phyloP scores from a whole-genome alignment of 2,329 filamentous ascomycete species.

The Albophoma yamanashiensis region DNA sequence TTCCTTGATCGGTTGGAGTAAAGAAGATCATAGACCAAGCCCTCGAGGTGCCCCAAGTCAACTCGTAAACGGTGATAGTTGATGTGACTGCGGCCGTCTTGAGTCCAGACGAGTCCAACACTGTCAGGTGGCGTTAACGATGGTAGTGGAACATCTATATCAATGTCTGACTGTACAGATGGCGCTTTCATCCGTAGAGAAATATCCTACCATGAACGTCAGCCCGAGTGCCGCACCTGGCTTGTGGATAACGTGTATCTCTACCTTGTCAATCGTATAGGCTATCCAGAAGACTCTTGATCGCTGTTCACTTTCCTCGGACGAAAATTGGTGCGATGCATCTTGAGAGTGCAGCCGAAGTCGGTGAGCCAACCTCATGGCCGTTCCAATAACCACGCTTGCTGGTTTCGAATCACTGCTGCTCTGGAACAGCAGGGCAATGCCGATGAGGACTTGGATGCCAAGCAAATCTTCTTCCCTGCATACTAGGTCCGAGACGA shows the following conservation, averaged over 20 bases:
- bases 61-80: conserved; percentile 28
- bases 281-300: conserved; percentile 29
- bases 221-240: neutral
- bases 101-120: conserved; percentile 21
- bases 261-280: conserved; percentile 28
- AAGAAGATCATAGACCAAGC: conserved; percentile 28
- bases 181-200: conserved; percentile 24
- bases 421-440: conserved; percentile 26
- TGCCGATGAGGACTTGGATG: conserved; percentile 26
- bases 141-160: conserved; percentile 29
- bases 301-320: conserved; percentile 21
- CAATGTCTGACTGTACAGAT: conserved; percentile 25
- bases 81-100: conserved; percentile 20
- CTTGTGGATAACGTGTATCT: neutral
- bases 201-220: conserved; percentile 18
- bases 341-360: conserved; percentile 22
- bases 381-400: conserved; percentile 25
- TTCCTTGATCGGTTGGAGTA: conserved; percentile 19
- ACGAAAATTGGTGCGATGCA: conserved; percentile 10
- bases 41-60: conserved; percentile 28
- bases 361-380: conserved; percentile 25
- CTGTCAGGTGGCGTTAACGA: conserved; percentile 16
- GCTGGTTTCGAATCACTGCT: conserved; percentile 25
- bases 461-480: conserved; percentile 26
- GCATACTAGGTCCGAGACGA: conserved; percentile 25